Conservation (phyloP, 2,329 filamentous ascomycete genomes). For the Calonectria hongkongensis region DNA sequence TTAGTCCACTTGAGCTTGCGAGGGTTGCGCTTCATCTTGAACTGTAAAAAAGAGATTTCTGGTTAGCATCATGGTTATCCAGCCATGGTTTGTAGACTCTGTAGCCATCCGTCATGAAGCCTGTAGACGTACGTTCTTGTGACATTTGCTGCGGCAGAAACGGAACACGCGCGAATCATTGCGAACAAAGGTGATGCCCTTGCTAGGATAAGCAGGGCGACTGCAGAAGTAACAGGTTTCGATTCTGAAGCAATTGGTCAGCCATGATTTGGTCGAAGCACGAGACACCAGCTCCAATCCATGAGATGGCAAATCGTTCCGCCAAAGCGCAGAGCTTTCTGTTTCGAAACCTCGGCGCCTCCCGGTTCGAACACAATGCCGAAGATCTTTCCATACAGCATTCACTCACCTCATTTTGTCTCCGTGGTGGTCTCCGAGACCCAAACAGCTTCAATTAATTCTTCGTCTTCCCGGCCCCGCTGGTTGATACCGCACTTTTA, state of each 20-base stretch:
- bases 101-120: conserved; percentile 6
- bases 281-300: conserved; percentile 29
- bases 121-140: conserved; percentile 70
- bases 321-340: neutral
- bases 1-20: conserved; percentile 99
- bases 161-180: conserved; percentile 73
- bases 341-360: neutral
- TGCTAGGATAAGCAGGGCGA: conserved; percentile 72
- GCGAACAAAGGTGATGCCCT: conserved; percentile 72
- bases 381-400: neutral
- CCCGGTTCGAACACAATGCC: neutral
- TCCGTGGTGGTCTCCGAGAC: conserved; percentile 52
- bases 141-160: conserved; percentile 77
- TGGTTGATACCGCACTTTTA: conserved; percentile 50
- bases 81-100: neutral
- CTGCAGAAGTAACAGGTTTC: conserved; percentile 68
- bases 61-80: conserved; percentile 31
- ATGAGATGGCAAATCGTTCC: conserved; percentile 6
- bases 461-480: conserved; percentile 52
- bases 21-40: conserved; percentile 99
- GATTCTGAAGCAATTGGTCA: conserved; percentile 59
- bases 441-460: conserved; percentile 53
- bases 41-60: conserved; percentile 64
- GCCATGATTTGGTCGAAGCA: conserved; percentile 30
- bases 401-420: conserved; percentile 54